Conservation (phyloP, 192 early-diverging fungal genomes). For the Coemansia furcata region DNA sequence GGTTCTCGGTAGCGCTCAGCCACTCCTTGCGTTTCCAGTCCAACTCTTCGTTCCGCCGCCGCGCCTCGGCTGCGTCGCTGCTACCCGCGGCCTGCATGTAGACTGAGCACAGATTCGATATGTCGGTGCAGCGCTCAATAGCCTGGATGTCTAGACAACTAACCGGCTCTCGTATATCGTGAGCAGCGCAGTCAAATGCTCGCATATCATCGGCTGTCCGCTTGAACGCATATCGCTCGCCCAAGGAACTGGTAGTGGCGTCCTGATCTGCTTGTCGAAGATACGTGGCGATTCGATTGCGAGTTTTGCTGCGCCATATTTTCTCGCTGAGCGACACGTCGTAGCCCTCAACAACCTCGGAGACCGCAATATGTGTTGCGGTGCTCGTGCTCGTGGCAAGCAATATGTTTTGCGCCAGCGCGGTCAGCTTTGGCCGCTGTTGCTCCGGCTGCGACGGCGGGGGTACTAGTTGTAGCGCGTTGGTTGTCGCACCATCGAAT, state of each 20-base stretch:
- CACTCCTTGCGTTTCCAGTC: conserved; percentile 38
- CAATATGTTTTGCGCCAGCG: conserved; percentile 27
- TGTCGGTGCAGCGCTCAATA: conserved; percentile 24
- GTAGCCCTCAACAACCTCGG: conserved; percentile 33
- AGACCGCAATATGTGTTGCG: conserved; percentile 11
- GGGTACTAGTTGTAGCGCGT: conserved; percentile 6
- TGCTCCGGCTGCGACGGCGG: conserved; percentile 40
- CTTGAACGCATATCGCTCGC: conserved; percentile 54
- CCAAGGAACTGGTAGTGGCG: conserved; percentile 33
- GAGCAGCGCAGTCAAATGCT: conserved; percentile 19
- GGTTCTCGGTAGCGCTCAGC: conserved; percentile 9
- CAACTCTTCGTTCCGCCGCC: conserved; percentile 39
- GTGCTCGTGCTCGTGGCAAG: conserved; percentile 15
- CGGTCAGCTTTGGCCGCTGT: neutral
- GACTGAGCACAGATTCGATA: conserved; percentile 27
- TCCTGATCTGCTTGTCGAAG: conserved; percentile 22
- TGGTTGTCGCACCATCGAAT: conserved; percentile 1
- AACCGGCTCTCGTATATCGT: conserved; percentile 21
- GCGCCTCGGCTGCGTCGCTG: conserved; percentile 19
- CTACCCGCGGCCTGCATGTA: conserved; percentile 14
- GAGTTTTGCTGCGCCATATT: conserved; percentile 36
- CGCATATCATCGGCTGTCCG: conserved; percentile 63
- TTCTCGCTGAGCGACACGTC: conserved; percentile 26
- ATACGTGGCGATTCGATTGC: conserved; percentile 29
- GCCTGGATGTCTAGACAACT: conserved; percentile 9